Conservation (phyloP, 2,329 filamentous ascomycete genomes). For the Hymenoscyphus salicellus region DNA sequence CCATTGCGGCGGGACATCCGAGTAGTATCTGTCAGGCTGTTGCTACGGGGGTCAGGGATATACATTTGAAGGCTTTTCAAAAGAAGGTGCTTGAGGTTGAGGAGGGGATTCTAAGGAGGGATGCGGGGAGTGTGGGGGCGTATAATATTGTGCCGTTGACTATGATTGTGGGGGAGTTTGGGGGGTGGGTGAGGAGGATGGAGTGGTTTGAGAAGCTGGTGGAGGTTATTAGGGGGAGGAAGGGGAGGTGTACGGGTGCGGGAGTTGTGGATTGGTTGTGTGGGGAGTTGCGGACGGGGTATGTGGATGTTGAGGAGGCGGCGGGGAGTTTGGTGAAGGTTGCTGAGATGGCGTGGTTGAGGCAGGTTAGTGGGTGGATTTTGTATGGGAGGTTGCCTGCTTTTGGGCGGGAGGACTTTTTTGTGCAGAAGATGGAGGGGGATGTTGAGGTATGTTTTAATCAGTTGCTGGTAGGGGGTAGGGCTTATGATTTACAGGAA, state of each 20-base stretch:
- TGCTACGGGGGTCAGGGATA: slow-evolving; percentile 70
- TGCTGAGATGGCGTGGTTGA: slow-evolving; percentile 87
- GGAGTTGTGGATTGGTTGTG: slow-evolving; percentile 74
- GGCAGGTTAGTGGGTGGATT: slow-evolving; percentile 86
- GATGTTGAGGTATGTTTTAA: slow-evolving; percentile 35
- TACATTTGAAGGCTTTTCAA: slow-evolving; percentile 78
- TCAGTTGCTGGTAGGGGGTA: not conserved
- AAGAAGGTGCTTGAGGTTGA: slow-evolving; percentile 83
- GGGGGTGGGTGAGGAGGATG: slow-evolving; percentile 79
- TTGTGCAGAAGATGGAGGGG: slow-evolving; percentile 55
- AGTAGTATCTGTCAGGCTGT: slow-evolving; percentile 87
- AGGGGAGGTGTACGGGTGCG: slow-evolving; percentile 59
- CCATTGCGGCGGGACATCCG: slow-evolving; percentile 66
- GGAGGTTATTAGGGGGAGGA: slow-evolving; percentile 58
- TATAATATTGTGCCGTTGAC: slow-evolving; percentile 93
- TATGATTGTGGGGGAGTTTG: slow-evolving; percentile 77
- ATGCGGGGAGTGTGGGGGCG: slow-evolving; percentile 78
- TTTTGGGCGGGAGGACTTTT: slow-evolving; percentile 81
- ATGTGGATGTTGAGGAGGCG: slow-evolving; percentile 76
- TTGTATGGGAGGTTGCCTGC: slow-evolving; percentile 80
- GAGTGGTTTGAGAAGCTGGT: slow-evolving; percentile 80
- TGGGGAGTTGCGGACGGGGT: slow-evolving; percentile 78
- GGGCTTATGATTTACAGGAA: slow-evolving; percentile 41
- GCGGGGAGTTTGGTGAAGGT: slow-evolving; percentile 69
- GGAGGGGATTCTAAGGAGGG: slow-evolving; percentile 68